A percentile compares a stretch with the other conserved stretches of the same genome.
These are phyloP conservation scores for Dictyostelium citrinum DNA, from an alignment of 78 protist genomes.

Conservation along the genomic window DNA sequence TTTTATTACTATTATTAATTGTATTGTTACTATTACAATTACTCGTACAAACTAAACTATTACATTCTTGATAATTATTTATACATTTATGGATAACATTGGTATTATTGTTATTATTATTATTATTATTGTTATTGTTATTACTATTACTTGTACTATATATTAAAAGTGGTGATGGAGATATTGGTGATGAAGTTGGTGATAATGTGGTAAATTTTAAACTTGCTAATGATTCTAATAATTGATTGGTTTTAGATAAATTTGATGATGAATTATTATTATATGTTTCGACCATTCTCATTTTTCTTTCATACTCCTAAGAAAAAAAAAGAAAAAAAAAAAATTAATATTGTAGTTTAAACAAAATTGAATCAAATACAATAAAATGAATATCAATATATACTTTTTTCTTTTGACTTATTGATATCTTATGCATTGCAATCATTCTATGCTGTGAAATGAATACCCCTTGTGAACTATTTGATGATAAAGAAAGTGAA, in stretches of 20 bases:
- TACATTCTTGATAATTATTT: background rate
- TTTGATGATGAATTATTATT: background rate
- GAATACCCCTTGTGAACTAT: background rate
- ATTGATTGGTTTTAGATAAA: background rate
- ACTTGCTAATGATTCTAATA: background rate
- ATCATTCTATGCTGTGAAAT: constrained; percentile 36
- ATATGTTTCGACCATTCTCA: background rate
- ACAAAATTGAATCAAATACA: background rate
- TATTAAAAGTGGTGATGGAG: background rate
- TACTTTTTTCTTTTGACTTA: constrained; percentile 9
- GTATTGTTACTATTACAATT: background rate
- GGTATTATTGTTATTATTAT: background rate
- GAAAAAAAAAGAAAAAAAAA: background rate
- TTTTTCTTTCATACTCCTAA: background rate
- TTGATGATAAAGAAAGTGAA: background rate
- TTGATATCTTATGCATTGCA: constrained; percentile 31
- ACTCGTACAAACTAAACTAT: constrained; percentile 1
- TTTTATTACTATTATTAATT: background rate
- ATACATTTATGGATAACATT: background rate
- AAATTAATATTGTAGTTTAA: background rate
- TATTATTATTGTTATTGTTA: background rate
- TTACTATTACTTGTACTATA: background rate
- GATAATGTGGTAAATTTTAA: background rate
- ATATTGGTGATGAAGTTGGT: background rate
- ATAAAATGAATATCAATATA: background rate